Conservation (phyloP, 179 eudicot species). For the Pouteria campechiana region DNA sequence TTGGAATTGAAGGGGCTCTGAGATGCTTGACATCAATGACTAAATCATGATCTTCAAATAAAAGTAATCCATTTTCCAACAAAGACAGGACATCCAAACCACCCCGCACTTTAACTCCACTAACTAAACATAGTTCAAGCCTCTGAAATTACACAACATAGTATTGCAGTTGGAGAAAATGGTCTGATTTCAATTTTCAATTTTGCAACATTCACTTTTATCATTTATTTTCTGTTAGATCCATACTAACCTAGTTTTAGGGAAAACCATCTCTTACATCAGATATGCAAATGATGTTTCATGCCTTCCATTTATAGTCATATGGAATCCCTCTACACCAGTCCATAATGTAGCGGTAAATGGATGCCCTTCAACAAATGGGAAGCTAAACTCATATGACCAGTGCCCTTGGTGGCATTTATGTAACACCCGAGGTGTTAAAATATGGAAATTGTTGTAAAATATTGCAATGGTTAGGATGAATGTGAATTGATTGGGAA, state of each 20-base stretch:
- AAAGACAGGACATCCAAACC: constrained; percentile 53
- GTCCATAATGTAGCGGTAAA: constrained; percentile 81
- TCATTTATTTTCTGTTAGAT: too few relatives aligned
- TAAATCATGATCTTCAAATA: constrained; percentile 51
- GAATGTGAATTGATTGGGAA: too few relatives aligned
- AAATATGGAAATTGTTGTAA: too few relatives aligned
- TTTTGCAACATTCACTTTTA: too few relatives aligned
- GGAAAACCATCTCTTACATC: constrained; percentile 35
- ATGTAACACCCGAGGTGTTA: too few relatives aligned
- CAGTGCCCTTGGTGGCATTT: constrained; percentile 29
- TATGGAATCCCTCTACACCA: constrained; percentile 85
- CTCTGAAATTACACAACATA: constrained; percentile 46
- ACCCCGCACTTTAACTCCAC: constrained; percentile 57
- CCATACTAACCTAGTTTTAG: too few relatives aligned
- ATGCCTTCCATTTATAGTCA: constrained; percentile 95
- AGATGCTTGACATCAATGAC: constrained; percentile 41
- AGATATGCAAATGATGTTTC: constrained; percentile 78
- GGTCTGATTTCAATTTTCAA: too few relatives aligned
- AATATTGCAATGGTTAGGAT: too few relatives aligned
- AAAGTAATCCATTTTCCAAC: constrained; percentile 77
- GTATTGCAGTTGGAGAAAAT: too few relatives aligned
- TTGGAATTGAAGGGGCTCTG: constrained; percentile 46
- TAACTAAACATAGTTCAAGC: constrained; percentile 87
- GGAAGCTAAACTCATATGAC: constrained; percentile 47
- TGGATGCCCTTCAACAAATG: constrained; percentile 66